These are phyloP conservation scores for Podospora anserina DNA, from an alignment of 495 filamentous ascomycete genomes.

Conservation along the genomic window DNA sequence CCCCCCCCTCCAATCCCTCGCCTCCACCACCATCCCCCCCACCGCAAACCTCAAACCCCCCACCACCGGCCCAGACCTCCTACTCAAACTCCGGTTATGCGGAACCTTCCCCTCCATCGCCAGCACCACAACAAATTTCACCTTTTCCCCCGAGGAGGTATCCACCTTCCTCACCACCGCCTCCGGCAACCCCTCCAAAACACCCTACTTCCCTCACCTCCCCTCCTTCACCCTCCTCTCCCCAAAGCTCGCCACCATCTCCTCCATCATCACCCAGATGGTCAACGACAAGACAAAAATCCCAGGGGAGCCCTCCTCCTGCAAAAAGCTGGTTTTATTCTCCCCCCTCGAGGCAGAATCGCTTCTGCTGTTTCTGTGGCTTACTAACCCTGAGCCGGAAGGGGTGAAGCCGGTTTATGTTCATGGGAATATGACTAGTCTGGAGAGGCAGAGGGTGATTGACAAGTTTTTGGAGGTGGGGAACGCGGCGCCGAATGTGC, in stretches of 20 bases:
- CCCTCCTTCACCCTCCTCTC: constrained; percentile 16
- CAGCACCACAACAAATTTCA: constrained; percentile 11
- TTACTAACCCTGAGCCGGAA: constrained; percentile 2
- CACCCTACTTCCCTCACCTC: constrained; percentile 18
- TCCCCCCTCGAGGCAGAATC: constrained; percentile 28
- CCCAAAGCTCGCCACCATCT: constrained; percentile 23
- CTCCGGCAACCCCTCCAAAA: constrained; percentile 6
- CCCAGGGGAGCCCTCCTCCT: constrained; percentile 7
- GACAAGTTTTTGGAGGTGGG: constrained; percentile 19
- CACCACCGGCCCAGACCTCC: constrained; percentile 1
- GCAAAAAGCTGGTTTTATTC: constrained; percentile 29
- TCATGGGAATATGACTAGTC: neutral
- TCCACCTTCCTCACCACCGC: constrained; percentile 9
- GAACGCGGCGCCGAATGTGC: constrained; percentile 26
- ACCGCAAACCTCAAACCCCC: neutral
- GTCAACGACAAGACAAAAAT: constrained; percentile 16
- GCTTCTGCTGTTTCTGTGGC: constrained; percentile 20
- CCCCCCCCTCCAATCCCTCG: constrained; percentile 9
- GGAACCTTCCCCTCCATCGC: constrained; percentile 27
- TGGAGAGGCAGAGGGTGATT: constrained; percentile 14
- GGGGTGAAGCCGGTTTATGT: constrained; percentile 18
- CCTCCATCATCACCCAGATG: constrained; percentile 13
- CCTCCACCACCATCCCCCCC: neutral
- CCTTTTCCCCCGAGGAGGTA: constrained; percentile 19
- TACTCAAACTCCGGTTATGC: constrained; percentile 25